Evolutionary conservation across 805 yeast species (phyloP).

Genomic region (Priceomyces medius): DNA sequence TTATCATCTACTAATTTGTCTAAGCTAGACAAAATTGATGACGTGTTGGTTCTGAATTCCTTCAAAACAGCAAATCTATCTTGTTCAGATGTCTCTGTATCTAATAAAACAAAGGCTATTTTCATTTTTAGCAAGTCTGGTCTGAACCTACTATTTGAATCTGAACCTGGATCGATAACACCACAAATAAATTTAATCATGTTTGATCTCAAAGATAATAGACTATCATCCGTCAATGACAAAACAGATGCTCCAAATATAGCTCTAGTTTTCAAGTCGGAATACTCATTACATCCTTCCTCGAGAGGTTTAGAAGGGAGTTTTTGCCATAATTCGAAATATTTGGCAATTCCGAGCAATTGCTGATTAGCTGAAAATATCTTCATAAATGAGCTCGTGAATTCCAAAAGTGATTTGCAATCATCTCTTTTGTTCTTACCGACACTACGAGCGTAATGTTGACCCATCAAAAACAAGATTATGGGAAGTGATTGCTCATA

Average conservation of each 20-base stretch:
- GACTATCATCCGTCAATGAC: slow-evolving; percentile 48
- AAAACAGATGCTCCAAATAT: slow-evolving; percentile 63
- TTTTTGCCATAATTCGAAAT: slow-evolving; percentile 50
- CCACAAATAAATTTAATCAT: slow-evolving; percentile 58
- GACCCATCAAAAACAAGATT: slow-evolving; percentile 75
- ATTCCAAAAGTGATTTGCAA: slow-evolving; percentile 66
- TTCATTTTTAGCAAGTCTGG: slow-evolving; percentile 46
- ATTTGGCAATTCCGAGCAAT: slow-evolving; percentile 51
- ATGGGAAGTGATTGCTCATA: slow-evolving; percentile 64
- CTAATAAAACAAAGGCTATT: slow-evolving; percentile 52
- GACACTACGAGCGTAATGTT: slow-evolving; percentile 51
- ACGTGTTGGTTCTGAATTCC: slow-evolving; percentile 31
- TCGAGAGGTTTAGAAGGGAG: slow-evolving; percentile 46
- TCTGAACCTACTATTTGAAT: slow-evolving; percentile 15
- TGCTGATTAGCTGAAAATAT: slow-evolving; percentile 70
- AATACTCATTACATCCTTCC: slow-evolving; percentile 34
- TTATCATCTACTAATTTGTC: slow-evolving; percentile 29
- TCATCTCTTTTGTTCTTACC: slow-evolving; percentile 65
- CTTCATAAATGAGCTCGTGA: slow-evolving; percentile 66
- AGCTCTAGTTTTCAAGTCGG: slow-evolving; percentile 49
- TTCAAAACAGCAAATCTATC: slow-evolving; percentile 31
- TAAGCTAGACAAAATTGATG: slow-evolving; percentile 36
- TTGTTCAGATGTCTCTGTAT: slow-evolving; percentile 30
- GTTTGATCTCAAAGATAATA: slow-evolving; percentile 47
- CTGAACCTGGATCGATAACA: slow-evolving; percentile 34